Evolutionary conservation across 257 asterid genomes (phyloP).

Genomic region (Asclepias syriaca): DNA sequence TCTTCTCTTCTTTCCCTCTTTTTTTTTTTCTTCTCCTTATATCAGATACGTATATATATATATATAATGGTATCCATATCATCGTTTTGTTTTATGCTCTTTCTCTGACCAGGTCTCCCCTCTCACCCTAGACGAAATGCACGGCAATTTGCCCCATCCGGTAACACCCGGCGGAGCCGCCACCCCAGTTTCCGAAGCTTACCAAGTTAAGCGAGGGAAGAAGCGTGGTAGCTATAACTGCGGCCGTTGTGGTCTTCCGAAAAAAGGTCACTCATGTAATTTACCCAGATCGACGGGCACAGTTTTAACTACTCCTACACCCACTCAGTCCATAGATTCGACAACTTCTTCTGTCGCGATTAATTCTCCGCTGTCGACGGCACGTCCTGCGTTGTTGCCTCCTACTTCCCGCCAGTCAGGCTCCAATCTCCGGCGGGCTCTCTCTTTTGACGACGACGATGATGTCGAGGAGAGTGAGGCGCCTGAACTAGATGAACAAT

Average conservation of each 20-base stretch:
- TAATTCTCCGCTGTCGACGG: constrained; percentile 29
- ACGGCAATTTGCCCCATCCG: constrained; percentile 69
- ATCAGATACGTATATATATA: too few relatives aligned
- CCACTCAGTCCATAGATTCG: constrained; percentile 27
- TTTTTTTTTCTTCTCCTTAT: background rate
- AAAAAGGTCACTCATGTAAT: constrained; percentile 71
- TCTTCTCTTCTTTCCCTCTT: background rate
- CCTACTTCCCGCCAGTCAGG: constrained; percentile 20
- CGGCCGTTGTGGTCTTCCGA: constrained; percentile 86
- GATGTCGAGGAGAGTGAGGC: constrained; percentile 24
- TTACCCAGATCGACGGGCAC: constrained; percentile 16
- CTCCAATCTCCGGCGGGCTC: constrained; percentile 53
- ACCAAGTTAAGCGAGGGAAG: constrained; percentile 45
- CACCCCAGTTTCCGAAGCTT: constrained; percentile 59
- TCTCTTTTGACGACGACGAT: constrained; percentile 80
- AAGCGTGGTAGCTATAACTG: constrained; percentile 82
- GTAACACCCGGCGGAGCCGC: constrained; percentile 41
- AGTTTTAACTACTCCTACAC: constrained; percentile 25
- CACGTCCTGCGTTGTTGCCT: constrained; percentile 27
- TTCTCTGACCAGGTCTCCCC: background rate
- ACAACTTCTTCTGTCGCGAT: constrained; percentile 17
- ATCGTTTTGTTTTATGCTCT: constrained; percentile 1
- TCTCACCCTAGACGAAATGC: constrained; percentile 28
- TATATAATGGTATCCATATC: background rate
- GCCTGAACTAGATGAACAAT: constrained; percentile 22